These are phyloP conservation scores for Viola odorata DNA, from an alignment of 345 rosid genomes.

Conservation along the genomic window DNA sequence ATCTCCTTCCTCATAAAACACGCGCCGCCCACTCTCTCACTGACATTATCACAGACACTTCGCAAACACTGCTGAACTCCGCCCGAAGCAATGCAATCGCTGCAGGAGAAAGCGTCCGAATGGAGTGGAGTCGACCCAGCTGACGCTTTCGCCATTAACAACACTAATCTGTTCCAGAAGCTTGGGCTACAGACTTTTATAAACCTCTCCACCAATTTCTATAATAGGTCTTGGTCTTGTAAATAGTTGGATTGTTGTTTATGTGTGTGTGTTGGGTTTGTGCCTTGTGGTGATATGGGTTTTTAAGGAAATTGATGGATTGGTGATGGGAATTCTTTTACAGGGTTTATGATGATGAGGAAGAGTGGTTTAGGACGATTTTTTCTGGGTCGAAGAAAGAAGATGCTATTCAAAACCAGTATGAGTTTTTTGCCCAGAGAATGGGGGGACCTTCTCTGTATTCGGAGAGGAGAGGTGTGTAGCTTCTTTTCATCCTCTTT, in stretches of 20 bases:
- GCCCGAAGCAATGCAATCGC: constrained; percentile 49
- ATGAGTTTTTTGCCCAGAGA: constrained; percentile 87
- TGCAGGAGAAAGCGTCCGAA: constrained; percentile 73
- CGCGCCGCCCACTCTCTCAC: background rate
- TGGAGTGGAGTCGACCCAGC: constrained; percentile 76
- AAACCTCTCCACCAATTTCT: constrained; percentile 86
- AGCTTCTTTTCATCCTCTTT: background rate
- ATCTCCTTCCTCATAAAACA: background rate
- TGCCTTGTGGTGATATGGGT: background rate
- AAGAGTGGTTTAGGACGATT: constrained; percentile 82
- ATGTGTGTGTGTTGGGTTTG: background rate
- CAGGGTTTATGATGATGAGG: constrained; percentile 83
- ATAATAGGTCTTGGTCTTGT: constrained; percentile 45
- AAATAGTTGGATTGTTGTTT: too few relatives aligned
- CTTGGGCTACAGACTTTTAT: constrained; percentile 79
- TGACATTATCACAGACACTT: background rate
- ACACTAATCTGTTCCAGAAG: constrained; percentile 62
- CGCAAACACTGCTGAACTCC: background rate
- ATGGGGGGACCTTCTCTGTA: constrained; percentile 94
- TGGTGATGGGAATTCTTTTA: background rate
- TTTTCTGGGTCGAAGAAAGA: constrained; percentile 71
- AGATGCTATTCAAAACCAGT: constrained; percentile 83
- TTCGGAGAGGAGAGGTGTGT: constrained; percentile 70
- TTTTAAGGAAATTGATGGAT: background rate
- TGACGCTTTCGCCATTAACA: constrained; percentile 79